phyloP scores from a whole-genome alignment of 1,139 yeast species.

The Blastobotrys serpentis region DNA sequence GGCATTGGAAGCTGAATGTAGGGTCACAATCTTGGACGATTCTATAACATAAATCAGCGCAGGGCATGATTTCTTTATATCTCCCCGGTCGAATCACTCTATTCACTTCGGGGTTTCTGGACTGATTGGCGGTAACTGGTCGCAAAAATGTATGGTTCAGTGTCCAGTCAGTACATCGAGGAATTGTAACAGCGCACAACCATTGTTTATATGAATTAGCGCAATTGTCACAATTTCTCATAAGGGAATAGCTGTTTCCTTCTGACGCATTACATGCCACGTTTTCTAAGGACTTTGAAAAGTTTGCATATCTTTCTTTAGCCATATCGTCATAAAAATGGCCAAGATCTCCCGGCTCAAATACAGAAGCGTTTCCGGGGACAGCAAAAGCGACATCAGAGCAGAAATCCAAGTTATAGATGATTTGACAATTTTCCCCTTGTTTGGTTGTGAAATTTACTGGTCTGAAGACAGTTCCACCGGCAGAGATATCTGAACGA shows the following conservation, averaged over 20 bases:
- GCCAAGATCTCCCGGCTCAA: conserved; percentile 39
- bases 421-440: conserved; percentile 59
- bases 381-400: conserved; percentile 82
- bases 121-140: conserved; percentile 49
- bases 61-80: conserved; percentile 83
- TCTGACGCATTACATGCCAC: conserved; percentile 70
- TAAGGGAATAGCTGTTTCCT: conserved; percentile 73
- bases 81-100: conserved; percentile 57
- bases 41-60: conserved; percentile 74
- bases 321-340: conserved; percentile 66
- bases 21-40: conserved; percentile 85
- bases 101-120: conserved; percentile 63
- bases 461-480: conserved; percentile 66
- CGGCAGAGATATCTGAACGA: conserved; percentile 32
- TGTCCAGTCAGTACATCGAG: conserved; percentile 67
- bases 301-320: conserved; percentile 54
- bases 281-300: conserved; percentile 73
- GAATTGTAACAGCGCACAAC: conserved; percentile 90
- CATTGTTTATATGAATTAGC: conserved; percentile 71
- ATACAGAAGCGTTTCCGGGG: conserved; percentile 53
- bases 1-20: conserved; percentile 71
- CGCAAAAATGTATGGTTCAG: conserved; percentile 48
- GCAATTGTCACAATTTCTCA: conserved; percentile 73
- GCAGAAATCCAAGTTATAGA: conserved; percentile 77
- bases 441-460: conserved; percentile 62